These are phyloP conservation scores for Eimeria sp. DNA, from an alignment of 169 alveolate species.

Conservation along the genomic window DNA sequence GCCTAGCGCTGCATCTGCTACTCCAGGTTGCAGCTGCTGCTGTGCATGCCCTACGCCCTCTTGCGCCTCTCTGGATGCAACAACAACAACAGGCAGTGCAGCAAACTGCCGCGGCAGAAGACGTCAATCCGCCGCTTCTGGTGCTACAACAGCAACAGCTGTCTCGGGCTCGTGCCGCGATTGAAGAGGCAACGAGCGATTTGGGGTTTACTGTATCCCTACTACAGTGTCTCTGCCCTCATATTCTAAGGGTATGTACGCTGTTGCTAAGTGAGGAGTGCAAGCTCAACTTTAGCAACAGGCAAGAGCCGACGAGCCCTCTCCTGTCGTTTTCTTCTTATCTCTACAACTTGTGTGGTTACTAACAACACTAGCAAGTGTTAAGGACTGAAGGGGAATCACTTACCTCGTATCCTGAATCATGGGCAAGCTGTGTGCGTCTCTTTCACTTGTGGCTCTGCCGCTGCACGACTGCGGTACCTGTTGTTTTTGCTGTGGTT, in stretches of 20 bases:
- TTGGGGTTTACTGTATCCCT: conserved; percentile 63
- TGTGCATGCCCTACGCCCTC: conserved; percentile 68
- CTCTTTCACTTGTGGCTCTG: not conserved
- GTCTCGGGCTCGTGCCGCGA: conserved; percentile 72
- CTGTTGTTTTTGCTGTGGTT: not conserved
- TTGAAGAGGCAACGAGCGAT: conserved; percentile 68
- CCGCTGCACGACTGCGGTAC: not conserved
- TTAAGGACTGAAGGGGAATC: not conserved
- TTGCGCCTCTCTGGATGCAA: conserved; percentile 51
- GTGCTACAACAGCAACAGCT: conserved; percentile 76
- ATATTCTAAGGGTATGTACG: not conserved
- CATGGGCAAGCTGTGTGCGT: not conserved
- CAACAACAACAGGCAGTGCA: conserved; percentile 36
- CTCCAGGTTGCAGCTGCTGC: conserved; percentile 72
- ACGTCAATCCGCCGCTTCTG: conserved; percentile 48
- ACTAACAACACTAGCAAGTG: not conserved
- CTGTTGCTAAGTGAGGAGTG: not conserved
- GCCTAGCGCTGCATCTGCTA: conserved; percentile 54
- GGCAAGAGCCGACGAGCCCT: not conserved
- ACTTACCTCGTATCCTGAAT: not conserved
- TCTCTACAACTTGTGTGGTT: not conserved
- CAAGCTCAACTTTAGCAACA: not conserved
- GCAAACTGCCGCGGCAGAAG: conserved; percentile 27
- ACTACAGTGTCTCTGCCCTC: conserved; percentile 60
- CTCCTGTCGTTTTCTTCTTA: not conserved